Evolutionary conservation across 768 basidiomycete genomes (phyloP).

Genomic region (Termitomyces sp.): DNA sequence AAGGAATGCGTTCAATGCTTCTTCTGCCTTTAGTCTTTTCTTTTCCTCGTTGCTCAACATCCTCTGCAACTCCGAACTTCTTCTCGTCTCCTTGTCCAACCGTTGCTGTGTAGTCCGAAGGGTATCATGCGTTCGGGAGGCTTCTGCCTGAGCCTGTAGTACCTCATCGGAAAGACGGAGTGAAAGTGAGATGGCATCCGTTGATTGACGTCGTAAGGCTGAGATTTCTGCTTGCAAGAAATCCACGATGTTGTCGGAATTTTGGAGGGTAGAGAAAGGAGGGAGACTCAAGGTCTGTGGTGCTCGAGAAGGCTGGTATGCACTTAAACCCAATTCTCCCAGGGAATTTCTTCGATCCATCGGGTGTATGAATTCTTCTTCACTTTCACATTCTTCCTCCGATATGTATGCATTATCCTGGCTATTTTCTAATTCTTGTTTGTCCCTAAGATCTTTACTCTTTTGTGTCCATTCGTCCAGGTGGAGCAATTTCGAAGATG

Average conservation of each 20-base stretch:
- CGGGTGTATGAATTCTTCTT: conserved; percentile 52
- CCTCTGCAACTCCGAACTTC: conserved; percentile 55
- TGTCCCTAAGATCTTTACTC: conserved; percentile 5
- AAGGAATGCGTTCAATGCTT: conserved; percentile 31
- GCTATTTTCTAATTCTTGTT: conserved; percentile 14
- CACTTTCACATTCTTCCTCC: conserved; percentile 59
- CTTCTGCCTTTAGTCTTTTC: conserved; percentile 45
- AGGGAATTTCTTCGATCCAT: conserved; percentile 36
- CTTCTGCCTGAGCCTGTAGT: conserved; percentile 58
- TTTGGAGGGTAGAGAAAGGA: conserved; percentile 33
- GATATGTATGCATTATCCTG: conserved; percentile 20
- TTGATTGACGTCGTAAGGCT: conserved; percentile 56
- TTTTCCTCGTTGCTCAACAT: conserved; percentile 41
- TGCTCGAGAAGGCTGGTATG: conserved; percentile 23
- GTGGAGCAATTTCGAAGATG: background rate
- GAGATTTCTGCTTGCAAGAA: conserved; percentile 63
- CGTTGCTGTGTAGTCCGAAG: conserved; percentile 50
- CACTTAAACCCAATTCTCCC: conserved; percentile 24
- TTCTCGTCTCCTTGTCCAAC: conserved; percentile 54
- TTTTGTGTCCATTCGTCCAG: background rate
- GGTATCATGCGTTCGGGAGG: conserved; percentile 46
- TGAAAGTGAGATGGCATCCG: conserved; percentile 62
- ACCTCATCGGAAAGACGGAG: conserved; percentile 65
- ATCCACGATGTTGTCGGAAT: conserved; percentile 44
- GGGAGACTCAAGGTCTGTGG: conserved; percentile 34